phyloP scores from a whole-genome alignment of 306 rosid species.

The Quercus mongolica region DNA sequence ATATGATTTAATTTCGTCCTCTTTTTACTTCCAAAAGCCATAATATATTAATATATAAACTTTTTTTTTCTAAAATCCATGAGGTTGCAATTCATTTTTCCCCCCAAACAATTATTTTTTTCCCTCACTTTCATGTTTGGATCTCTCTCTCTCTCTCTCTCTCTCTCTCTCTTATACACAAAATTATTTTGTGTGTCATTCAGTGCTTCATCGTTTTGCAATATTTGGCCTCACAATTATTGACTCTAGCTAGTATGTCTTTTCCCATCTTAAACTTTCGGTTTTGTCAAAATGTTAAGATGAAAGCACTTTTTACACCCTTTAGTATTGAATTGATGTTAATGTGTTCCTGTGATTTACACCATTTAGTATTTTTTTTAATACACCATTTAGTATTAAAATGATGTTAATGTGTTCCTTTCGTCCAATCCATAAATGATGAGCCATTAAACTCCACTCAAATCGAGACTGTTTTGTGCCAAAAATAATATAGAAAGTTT shows the following conservation, averaged over 20 bases:
- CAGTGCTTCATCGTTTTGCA: not conserved
- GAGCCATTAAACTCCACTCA: too few relatives aligned
- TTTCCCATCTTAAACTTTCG: not conserved
- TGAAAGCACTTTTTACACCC: too few relatives aligned
- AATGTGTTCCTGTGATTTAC: too few relatives aligned
- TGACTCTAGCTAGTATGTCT: not conserved
- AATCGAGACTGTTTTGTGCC: too few relatives aligned
- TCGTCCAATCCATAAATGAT: too few relatives aligned
- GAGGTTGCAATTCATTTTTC: not conserved
- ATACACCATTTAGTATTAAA: too few relatives aligned
- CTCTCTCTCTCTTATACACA: not conserved
- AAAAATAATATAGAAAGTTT: too few relatives aligned
- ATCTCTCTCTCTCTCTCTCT: not conserved
- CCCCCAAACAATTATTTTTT: not conserved
- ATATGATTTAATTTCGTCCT: conserved; percentile 1
- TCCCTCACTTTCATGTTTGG: not conserved
- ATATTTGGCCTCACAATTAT: not conserved
- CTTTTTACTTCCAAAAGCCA: conserved; percentile 8
- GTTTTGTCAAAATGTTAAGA: not conserved
- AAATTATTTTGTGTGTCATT: not conserved
- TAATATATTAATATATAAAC: not conserved
- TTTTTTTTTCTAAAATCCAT: not conserved
- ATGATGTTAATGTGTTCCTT: too few relatives aligned
- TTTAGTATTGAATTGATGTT: too few relatives aligned
- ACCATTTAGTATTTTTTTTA: too few relatives aligned